phyloP scores from a whole-genome alignment of 2,329 filamentous ascomycete species.

The Fusarium begoniae region DNA sequence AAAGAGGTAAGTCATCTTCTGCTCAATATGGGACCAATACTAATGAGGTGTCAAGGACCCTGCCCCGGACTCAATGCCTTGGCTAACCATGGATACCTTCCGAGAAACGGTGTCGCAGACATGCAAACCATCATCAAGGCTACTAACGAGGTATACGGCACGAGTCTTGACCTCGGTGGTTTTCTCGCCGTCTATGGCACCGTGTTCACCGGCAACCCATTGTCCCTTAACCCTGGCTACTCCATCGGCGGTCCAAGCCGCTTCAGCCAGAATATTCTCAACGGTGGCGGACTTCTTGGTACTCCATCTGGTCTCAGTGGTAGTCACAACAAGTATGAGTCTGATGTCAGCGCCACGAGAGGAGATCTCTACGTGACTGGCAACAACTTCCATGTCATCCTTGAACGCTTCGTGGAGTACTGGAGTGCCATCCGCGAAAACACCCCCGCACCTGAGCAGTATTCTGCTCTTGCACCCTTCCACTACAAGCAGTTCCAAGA shows the following conservation, averaged over 20 bases:
- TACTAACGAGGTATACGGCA: constrained; percentile 51
- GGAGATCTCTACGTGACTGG: constrained; percentile 61
- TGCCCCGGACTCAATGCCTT: constrained; percentile 9
- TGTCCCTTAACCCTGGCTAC: constrained; percentile 59
- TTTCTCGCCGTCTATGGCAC: constrained; percentile 57
- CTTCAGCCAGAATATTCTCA: constrained; percentile 52
- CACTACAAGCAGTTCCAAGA: constrained; percentile 53
- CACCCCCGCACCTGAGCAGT: constrained; percentile 12
- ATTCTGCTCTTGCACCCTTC: constrained; percentile 30
- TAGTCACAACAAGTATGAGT: constrained; percentile 65
- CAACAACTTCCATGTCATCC: constrained; percentile 59
- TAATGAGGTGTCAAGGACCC: neutral
- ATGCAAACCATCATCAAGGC: constrained; percentile 1
- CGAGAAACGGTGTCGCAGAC: neutral
- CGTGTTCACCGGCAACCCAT: constrained; percentile 58
- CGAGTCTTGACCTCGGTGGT: constrained; percentile 55
- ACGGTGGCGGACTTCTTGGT: constrained; percentile 42
- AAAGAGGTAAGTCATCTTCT: neutral
- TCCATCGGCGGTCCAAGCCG: constrained; percentile 59
- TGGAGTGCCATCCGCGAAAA: constrained; percentile 13
- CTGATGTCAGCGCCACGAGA: constrained; percentile 59
- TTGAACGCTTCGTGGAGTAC: constrained; percentile 53
- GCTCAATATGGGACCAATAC: accelerated
- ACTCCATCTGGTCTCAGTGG: constrained; percentile 49
- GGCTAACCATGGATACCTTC: constrained; percentile 7